These are phyloP conservation scores for Corymbia citriodora DNA, from an alignment of 441 rosid species.

Conservation along the genomic window DNA sequence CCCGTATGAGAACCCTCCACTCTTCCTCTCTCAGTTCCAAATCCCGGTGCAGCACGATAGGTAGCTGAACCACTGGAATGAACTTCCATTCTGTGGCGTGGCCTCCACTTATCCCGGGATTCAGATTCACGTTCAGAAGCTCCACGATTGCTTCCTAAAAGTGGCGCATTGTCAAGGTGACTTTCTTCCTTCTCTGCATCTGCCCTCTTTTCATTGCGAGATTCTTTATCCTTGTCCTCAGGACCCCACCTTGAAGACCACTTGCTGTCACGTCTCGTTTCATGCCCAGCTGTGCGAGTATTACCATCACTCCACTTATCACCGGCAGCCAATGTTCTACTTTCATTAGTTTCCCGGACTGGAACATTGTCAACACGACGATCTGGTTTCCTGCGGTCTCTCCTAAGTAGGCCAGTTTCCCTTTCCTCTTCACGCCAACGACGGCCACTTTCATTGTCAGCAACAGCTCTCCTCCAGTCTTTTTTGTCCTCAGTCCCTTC, in stretches of 20 bases:
- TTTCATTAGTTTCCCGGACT: constrained; percentile 47
- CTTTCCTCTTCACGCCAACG: constrained; percentile 99
- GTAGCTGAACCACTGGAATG: constrained; percentile 38
- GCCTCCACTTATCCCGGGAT: constrained; percentile 98
- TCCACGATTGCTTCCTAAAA: constrained; percentile 31
- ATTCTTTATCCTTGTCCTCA: constrained; percentile 86
- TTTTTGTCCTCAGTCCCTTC: constrained; percentile 83
- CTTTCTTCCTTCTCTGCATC: constrained; percentile 62
- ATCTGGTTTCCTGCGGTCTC: constrained; percentile 74
- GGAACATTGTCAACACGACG: constrained; percentile 57
- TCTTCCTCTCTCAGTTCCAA: constrained; percentile 71
- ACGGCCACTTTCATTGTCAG: constrained; percentile 55
- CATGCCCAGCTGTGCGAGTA: constrained; percentile 37
- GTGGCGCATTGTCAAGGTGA: constrained; percentile 43
- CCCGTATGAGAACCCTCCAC: constrained; percentile 55
- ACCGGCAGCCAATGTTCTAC: constrained; percentile 46
- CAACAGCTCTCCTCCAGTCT: constrained; percentile 64
- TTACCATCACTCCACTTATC: constrained; percentile 66
- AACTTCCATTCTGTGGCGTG: constrained; percentile 68
- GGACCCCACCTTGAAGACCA: constrained; percentile 99
- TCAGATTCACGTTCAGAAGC: constrained; percentile 71
- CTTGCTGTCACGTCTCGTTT: constrained; percentile 72
- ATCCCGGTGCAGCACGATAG: constrained; percentile 84
- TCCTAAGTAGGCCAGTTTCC: constrained; percentile 86
- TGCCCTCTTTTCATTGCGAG: constrained; percentile 57